A percentile compares a stretch with the other conserved stretches of the same genome.
These are phyloP conservation scores for Vanderwaltozyma yarrowii DNA, from an alignment of 805 yeast species.

Conservation along the genomic window DNA sequence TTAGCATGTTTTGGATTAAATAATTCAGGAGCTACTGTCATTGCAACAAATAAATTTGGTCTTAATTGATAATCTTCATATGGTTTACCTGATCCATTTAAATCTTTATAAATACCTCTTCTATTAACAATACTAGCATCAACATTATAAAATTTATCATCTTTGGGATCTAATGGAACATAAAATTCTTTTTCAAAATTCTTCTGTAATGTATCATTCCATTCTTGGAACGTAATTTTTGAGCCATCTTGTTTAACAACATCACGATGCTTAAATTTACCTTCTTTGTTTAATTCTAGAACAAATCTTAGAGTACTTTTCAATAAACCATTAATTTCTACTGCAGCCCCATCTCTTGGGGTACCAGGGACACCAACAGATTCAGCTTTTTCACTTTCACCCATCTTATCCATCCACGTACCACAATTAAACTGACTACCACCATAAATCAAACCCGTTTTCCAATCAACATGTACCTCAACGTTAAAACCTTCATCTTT, in stretches of 20 bases:
- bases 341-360: constrained; percentile 94
- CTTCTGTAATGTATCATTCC: constrained; percentile 61
- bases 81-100: constrained; percentile 70
- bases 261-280: constrained; percentile 44
- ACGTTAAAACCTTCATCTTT: constrained; percentile 86
- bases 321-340: constrained; percentile 81
- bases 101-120: constrained; percentile 89
- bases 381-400: constrained; percentile 77
- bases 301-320: constrained; percentile 82
- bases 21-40: constrained; percentile 90
- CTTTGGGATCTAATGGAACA: constrained; percentile 53
- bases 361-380: constrained; percentile 94
- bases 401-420: constrained; percentile 99
- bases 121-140: constrained; percentile 64
- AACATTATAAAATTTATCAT: constrained; percentile 52
- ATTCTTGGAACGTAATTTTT: constrained; percentile 45
- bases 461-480: constrained; percentile 73
- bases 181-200: constrained; percentile 76
- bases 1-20: constrained; percentile 54
- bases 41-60: constrained; percentile 86
- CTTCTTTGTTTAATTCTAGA: constrained; percentile 41
- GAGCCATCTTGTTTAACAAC: constrained; percentile 55
- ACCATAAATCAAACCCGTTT: constrained; percentile 78
- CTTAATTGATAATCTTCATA: constrained; percentile 91
- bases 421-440: constrained; percentile 94